Evolutionary conservation across 495 filamentous ascomycete genomes (phyloP), one percentile per base, ranked within the genome.

Genomic region (Penicillium fimorum): DNA sequence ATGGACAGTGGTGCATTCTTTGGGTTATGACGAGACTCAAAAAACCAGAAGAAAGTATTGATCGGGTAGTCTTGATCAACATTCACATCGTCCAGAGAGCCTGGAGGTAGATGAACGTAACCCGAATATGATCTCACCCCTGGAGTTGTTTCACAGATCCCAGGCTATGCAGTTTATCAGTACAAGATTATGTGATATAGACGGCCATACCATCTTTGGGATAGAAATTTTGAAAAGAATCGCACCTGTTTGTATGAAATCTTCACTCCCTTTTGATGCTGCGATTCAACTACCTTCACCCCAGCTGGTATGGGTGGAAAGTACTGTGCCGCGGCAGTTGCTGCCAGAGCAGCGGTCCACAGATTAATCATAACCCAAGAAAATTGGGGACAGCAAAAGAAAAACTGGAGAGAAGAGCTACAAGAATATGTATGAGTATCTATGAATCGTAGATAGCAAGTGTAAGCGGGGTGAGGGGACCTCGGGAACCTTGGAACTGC

Each of bases 201-300:
- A 12, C 7, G 12, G n/a, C 15, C 15, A 20, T 9, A 18, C 15
- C 4, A 15, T 15, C 12, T 15, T 15, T 15, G 12, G 12, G 1
- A 35, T 15, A 35, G 33, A 13, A n/a, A 17, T 5, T 38, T 38
- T 4, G 7, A 2, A 17, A n/a, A 9, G 15, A 45, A 40, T 22
- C 25, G 20, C 27, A 85, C 84, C 70, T 86, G 75, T 73, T 86
- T 87, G 58, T 86, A 87, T 18, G 82, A 83, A 15, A 87, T 86
- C 37, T 66, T 76, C 1, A 87, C 80, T 6, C 81, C 84, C 29
- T 84, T 70, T 27, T 81, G 71, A 47, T 84, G 80, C 55, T 80
- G 80, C 11, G 83, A 86, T 22, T 84, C 50, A 3, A 87, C 55
- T 8, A 82, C 71, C 18, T 75, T 84, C 32, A 86, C 57, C 12